Base-by-base conservation (phyloP, 768 basidiomycete genomes). In the Termitomyces sp. region DNA sequence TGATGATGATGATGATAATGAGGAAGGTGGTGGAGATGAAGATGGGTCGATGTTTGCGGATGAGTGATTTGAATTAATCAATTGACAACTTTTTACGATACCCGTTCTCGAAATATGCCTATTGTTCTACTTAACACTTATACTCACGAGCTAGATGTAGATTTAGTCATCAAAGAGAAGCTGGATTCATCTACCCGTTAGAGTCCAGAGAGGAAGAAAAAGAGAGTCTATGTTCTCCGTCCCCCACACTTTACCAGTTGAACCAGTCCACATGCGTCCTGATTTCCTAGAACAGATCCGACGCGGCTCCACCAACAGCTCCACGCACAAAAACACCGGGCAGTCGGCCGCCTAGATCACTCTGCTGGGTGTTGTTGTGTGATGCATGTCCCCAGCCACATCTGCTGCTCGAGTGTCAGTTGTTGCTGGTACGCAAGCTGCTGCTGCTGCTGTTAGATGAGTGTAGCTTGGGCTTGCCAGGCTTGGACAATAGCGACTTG, bases 11-110 rank as follows among this genome's bases (percentile, higher is more conserved):
- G 79, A 77, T 4, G 76, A 76, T 14, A 78, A 74, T 3, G 76
- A 76, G 14, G 79, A 74, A 3, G 76, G 74, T 12, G 79, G 73
- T 5, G 74, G 67, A 28, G 76, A 70, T 3, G 72, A 62, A n/a
- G 75, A 77, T 42, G 75, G 70, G 41, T 78, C 77, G 27, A 71
- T 80, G 74, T 82, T 82, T 63, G 76, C 78, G 27, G 73, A 73
- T 43, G 55, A 55, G 34, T 56, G 25, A 41, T 55, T 43, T 45
- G 49, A 16, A 30, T 3, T 19, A 35, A 40, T 28, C 25, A 35
- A 40, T 28, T 19, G 16, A 17, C 16, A 11, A 19, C 37, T 45
- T 23, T 28, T 23, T 28, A 40, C 27, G 37, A 51, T 39, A 27
- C 50, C 37, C 17, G 25, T 27, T 12, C 35, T 37, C 35, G 9